Base-by-base conservation (phyloP, 2,329 filamentous ascomycete species). In the Zarea fungicola region DNA sequence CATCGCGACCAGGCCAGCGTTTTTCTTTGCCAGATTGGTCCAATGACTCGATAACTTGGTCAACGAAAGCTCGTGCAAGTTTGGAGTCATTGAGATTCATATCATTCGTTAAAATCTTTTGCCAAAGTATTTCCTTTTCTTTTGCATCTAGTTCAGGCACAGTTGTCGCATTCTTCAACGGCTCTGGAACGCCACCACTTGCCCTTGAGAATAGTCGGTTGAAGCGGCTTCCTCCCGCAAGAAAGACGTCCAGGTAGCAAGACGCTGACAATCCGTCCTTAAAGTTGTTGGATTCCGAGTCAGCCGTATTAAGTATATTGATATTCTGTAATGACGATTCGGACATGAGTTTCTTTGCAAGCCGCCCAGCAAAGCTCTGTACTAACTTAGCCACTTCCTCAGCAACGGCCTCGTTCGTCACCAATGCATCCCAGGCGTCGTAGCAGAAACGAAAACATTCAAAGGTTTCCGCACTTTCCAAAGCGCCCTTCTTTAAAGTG, bases 371-470 rank as follows among this genome's bases (percentile, higher is more conserved):
- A 23, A 72, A 71, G 4, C 55, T 53, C 9, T 65, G 55, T 3
- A 69, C 57, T 6, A 70, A 35, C 2, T 59, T 55, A 9, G 63
- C 60, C 8, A 65, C 55, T 21, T 66, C 64, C 1, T 55, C 41
- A 16, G 60, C 54, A 6, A 57, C 52, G 21, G 56, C 52, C 3
- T 62, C 64, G 51, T 72, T 65, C 0, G 68, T 69, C 6, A 60
- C 63, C 58, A 71, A 60, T 0, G 62, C 58, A 4, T 68, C 49
- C 70, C 71, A 73, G 9, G 64, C 56, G 18, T 62, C 57, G 16
- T 62, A 68, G 42, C 65, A 63, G 53, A 66, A 72, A 32, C 66
- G 67, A 50, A 72, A 66, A 1, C 69, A 70, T 40, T 72, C 68
- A 14, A 67, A 69, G 0, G 67, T 64, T 39, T 70, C 66, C 25